A percentile compares a stretch with the other conserved stretches of the same genome.
Evolutionary conservation across 768 basidiomycete species (phyloP).

Genomic region (Pisolithus marmoratus): DNA sequence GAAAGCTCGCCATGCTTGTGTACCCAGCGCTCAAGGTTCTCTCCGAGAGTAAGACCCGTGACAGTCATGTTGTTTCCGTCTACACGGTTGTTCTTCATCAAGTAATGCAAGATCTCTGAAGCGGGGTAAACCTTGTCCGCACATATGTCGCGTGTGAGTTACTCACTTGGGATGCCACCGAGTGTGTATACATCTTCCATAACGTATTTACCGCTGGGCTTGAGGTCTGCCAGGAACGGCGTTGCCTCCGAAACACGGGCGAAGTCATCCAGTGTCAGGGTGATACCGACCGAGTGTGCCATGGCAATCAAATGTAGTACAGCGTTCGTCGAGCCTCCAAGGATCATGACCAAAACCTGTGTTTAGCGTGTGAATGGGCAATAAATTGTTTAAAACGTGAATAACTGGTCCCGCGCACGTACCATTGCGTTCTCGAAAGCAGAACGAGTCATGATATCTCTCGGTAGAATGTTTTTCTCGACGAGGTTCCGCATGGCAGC

Average conservation of each 20-base stretch:
- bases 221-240: conserved; percentile 94
- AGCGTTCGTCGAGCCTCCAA: conserved; percentile 97
- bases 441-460: conserved; percentile 93
- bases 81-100: conserved; percentile 83
- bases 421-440: conserved; percentile 99
- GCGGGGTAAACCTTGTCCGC: not conserved
- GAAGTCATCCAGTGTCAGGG: conserved; percentile 87
- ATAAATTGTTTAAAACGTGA: too few relatives aligned
- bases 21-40: conserved; percentile 89
- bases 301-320: conserved; percentile 96
- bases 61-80: conserved; percentile 90
- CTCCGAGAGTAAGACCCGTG: conserved; percentile 83
- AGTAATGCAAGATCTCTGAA: conserved; percentile 76
- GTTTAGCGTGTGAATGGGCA: not conserved
- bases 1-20: conserved; percentile 75
- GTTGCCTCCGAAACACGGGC: conserved; percentile 86
- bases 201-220: conserved; percentile 96
- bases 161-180: conserved; percentile 91
- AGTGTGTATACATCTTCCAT: conserved; percentile 97
- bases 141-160: not conserved
- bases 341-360: conserved; percentile 91
- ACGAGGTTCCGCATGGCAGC: conserved; percentile 80
- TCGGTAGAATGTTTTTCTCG: conserved; percentile 86
- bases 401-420: too few relatives aligned
- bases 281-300: conserved; percentile 91